Evolutionary conservation across 495 filamentous ascomycete genomes (phyloP).

Genomic region (Aspergillus avenaceus): DNA sequence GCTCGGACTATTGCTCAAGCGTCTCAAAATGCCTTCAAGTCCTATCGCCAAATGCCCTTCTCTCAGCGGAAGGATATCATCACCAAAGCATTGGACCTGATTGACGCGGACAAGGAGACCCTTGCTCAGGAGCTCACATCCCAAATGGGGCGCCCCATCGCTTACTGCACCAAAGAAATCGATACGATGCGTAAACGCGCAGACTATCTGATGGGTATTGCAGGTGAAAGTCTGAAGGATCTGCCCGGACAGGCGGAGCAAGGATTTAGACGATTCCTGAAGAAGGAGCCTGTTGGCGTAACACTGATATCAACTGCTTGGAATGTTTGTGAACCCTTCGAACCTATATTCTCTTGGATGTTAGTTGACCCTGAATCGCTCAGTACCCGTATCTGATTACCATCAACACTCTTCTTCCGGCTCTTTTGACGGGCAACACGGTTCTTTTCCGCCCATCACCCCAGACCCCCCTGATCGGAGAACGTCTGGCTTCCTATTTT

Average conservation of each 20-base stretch:
- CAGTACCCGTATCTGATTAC: constrained; percentile 94
- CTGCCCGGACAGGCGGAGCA: constrained; percentile 76
- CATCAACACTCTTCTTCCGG: constrained; percentile 85
- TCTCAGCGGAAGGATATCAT: constrained; percentile 72
- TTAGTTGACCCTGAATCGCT: background rate
- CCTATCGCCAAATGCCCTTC: constrained; percentile 61
- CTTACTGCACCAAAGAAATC: constrained; percentile 79
- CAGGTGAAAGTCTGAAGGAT: constrained; percentile 55
- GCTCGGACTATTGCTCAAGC: constrained; percentile 60
- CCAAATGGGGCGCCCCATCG: constrained; percentile 93
- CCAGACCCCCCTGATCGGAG: constrained; percentile 84
- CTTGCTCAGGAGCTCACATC: constrained; percentile 78
- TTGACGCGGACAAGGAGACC: constrained; percentile 67
- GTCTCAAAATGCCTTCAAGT: constrained; percentile 67
- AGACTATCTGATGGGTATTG: constrained; percentile 80
- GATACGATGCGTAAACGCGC: constrained; percentile 76
- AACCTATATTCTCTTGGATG: background rate
- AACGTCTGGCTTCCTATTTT: constrained; percentile 77
- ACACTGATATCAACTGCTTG: constrained; percentile 86
- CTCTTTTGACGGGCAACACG: constrained; percentile 80
- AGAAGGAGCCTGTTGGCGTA: constrained; percentile 79
- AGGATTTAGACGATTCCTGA: constrained; percentile 84
- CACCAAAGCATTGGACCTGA: constrained; percentile 66
- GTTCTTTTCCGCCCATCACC: constrained; percentile 91
- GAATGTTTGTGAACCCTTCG: constrained; percentile 64